Conservation (phyloP, 2,329 filamentous ascomycete genomes). For the Ophiocordyceps camponoti-rufipedis region DNA sequence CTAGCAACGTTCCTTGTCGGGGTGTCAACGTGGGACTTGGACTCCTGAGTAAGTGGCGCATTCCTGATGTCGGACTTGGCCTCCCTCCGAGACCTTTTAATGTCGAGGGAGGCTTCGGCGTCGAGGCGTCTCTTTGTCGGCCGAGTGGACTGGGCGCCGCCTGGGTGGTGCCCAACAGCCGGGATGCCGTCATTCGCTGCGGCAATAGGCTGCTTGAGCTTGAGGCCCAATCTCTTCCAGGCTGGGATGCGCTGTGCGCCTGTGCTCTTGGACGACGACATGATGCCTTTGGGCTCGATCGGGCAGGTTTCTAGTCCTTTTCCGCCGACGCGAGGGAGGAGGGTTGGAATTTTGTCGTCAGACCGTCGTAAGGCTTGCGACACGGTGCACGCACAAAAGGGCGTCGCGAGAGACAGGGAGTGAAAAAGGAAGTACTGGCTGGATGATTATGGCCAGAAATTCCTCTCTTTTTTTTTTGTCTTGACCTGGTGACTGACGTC, state of each 20-base stretch:
- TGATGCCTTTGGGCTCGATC: slow-evolving; percentile 16
- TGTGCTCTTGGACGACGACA: slow-evolving; percentile 22
- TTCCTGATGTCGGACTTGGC: slow-evolving; percentile 8
- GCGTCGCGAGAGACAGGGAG: neutral
- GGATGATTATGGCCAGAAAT: neutral
- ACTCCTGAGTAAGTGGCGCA: slow-evolving; percentile 15
- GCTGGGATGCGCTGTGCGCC: slow-evolving; percentile 31
- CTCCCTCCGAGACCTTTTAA: slow-evolving; percentile 17
- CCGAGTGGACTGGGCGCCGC: slow-evolving; percentile 13
- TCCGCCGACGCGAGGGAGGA: neutral
- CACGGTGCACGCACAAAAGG: neutral
- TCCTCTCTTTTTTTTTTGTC: neutral
- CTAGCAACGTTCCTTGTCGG: slow-evolving; percentile 1
- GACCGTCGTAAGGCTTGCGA: neutral
- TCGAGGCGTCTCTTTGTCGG: slow-evolving; percentile 21
- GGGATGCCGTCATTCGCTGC: slow-evolving; percentile 11
- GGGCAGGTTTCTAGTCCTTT: slow-evolving; percentile 6
- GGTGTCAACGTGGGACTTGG: slow-evolving; percentile 18
- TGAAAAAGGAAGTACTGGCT: neutral
- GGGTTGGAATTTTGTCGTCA: slow-evolving; percentile 1
- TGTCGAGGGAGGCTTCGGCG: slow-evolving; percentile 11
- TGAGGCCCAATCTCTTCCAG: slow-evolving; percentile 45
- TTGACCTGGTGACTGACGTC: too few relatives aligned
- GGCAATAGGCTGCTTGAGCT: slow-evolving; percentile 30
- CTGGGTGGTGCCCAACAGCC: slow-evolving; percentile 18